A percentile compares a stretch with the other conserved stretches of the same genome.
phyloP scores from a whole-genome alignment of 768 basidiomycete species.

The Brasilioporus rufonigricans region DNA sequence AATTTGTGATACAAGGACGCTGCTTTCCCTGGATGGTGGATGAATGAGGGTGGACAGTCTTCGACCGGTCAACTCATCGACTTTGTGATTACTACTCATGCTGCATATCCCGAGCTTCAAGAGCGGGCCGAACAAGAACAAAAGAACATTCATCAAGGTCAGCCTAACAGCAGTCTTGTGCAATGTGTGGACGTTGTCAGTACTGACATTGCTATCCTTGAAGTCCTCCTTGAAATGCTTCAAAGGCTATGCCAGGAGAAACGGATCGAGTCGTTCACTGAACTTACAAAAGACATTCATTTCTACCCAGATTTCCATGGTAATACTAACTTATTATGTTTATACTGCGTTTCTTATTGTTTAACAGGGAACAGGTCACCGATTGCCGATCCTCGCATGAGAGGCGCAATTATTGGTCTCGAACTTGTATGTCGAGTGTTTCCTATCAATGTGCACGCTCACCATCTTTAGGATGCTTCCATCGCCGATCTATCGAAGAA shows the following conservation, averaged over 20 bases:
- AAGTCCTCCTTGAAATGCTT: slow-evolving; percentile 74
- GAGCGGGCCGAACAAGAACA: slow-evolving; percentile 57
- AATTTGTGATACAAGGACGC: slow-evolving; percentile 54
- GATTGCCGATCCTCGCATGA: slow-evolving; percentile 93
- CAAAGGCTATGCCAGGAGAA: slow-evolving; percentile 60
- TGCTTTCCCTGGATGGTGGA: slow-evolving; percentile 95
- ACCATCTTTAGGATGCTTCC: slow-evolving; percentile 52
- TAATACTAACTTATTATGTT: slow-evolving; percentile 24
- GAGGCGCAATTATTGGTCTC: slow-evolving; percentile 87
- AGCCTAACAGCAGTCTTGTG: not conserved
- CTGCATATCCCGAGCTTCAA: slow-evolving; percentile 72
- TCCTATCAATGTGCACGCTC: not conserved
- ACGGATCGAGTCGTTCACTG: slow-evolving; percentile 62
- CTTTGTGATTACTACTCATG: slow-evolving; percentile 90
- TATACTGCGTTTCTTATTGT: not conserved
- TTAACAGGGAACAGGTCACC: slow-evolving; percentile 89
- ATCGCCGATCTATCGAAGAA: slow-evolving; percentile 83
- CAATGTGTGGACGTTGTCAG: not conserved
- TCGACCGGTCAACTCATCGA: slow-evolving; percentile 95
- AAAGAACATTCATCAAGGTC: slow-evolving; percentile 59
- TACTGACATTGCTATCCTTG: not conserved
- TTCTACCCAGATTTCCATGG: slow-evolving; percentile 96
- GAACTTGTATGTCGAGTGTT: slow-evolving; percentile 51
- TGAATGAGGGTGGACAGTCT: slow-evolving; percentile 99
- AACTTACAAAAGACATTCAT: slow-evolving; percentile 87